A percentile compares a stretch with the other conserved stretches of the same genome.
These are phyloP conservation scores for Juncus inflexus DNA, from an alignment of 176 grass and related monocot genomes.

Conservation along the genomic window DNA sequence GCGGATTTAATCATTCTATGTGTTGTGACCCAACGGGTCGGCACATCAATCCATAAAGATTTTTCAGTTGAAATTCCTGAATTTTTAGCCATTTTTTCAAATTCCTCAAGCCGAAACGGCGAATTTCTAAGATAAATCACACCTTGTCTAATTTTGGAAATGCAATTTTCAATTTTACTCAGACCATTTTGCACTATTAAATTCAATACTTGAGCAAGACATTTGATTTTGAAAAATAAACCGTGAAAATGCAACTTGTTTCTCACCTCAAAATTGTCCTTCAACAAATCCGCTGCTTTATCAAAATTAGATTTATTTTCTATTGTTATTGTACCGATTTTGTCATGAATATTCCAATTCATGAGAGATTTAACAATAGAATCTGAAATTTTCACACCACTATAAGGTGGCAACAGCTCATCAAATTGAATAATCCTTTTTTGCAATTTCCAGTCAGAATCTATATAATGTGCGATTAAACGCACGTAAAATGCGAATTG, in stretches of 20 bases:
- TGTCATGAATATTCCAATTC: slow-evolving; percentile 3
- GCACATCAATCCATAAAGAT: background rate
- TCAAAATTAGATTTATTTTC: background rate
- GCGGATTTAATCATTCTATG: background rate
- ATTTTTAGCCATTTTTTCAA: background rate
- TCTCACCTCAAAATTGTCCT: no score
- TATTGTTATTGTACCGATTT: background rate
- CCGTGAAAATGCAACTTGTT: background rate
- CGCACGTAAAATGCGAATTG: background rate
- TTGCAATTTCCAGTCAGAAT: background rate
- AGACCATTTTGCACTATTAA: background rate
- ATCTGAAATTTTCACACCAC: no score
- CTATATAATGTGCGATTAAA: background rate
- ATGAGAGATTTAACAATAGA: background rate
- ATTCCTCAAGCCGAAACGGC: background rate
- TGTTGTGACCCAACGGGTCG: background rate
- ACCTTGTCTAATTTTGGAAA: background rate
- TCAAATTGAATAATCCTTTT: no score
- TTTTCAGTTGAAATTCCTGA: background rate
- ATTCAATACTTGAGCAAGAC: background rate
- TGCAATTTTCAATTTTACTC: background rate
- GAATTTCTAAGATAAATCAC: background rate
- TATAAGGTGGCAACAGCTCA: no score
- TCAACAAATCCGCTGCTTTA: background rate
- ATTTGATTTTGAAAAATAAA: background rate